Evolutionary conservation across 1,284 basidiomycete genomes (phyloP), one percentile per base, ranked within the genome.

Genomic region (Takashimella tepidaria): DNA sequence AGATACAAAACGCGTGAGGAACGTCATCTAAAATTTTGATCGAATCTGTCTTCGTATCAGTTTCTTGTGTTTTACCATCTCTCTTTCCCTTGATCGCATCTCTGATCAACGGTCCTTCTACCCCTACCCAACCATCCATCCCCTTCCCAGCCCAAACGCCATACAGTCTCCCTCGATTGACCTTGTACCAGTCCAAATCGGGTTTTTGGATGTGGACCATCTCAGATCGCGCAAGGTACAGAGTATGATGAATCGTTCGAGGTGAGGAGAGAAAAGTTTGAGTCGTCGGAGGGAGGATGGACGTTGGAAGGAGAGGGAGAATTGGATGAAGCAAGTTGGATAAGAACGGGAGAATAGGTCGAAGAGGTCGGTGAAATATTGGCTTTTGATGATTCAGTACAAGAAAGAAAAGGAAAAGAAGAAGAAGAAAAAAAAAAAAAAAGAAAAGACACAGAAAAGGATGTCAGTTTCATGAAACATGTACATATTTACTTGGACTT

Each of bases 71-170:
- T 37, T n/a, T n/a, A n/a, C n/a, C n/a, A n/a, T 37, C 31, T 37
- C 31, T 16, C 16, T 37, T 16, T 37, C 16, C 31, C 31, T 8
- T 16, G 8, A 16, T 37, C 31, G 8, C 31, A 37, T 45, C 56
- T 4, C 70, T 68, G n/a, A 74, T 55, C 60, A 6, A 70, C 60
- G 41, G 70, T 41, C 5, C 67, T 64, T 3, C 70, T 70, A 46
- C 72, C 72, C 72, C 72, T 8, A 74, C 70, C 72, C 70, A 74
- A 1, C 69, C 67, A 56, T 72, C 72, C 16, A 62, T 20, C 21
- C 57, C 62, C 0, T 64, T 66, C 3, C 44, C 60, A 3, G 63
- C 53, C 70, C 70, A 74, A 5, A 68, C 51, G 8, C 66, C 66
- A 42, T 60, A 64, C 41, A 73, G 49, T 1, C 67, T 65, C 20